phyloP scores from a whole-genome alignment of 306 rosid species.

The Rubus parviflorus region DNA sequence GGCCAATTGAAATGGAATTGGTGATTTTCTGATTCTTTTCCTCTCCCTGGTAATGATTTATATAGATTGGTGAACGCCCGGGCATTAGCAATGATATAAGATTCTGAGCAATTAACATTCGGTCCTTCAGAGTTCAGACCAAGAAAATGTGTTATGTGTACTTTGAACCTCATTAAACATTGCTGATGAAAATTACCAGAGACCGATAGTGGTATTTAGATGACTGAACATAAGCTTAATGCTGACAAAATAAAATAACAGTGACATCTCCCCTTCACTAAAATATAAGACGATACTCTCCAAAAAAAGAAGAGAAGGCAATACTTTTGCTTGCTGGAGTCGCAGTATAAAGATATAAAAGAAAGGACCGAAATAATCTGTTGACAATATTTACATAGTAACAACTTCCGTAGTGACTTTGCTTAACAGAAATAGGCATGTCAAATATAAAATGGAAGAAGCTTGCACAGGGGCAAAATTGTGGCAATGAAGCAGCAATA shows the following conservation, averaged over 20 bases:
- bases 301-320: background rate
- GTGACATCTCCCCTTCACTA: background rate
- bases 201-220: too few species aligned
- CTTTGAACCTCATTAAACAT: too few species aligned
- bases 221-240: too few species aligned
- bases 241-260: background rate
- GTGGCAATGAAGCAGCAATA: background rate
- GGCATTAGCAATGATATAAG: background rate
- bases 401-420: background rate
- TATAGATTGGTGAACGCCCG: background rate
- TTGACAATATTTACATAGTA: slow-evolving; percentile 14
- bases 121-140: background rate
- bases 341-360: background rate
- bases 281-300: background rate
- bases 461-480: background rate
- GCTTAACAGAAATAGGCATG: background rate
- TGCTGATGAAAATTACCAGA: too few species aligned
- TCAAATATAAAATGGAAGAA: background rate
- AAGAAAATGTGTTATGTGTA: background rate
- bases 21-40: background rate
- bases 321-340: background rate
- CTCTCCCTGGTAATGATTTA: background rate
- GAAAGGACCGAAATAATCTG: background rate
- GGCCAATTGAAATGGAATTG: background rate
- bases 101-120: background rate